Conservation (phyloP, 2,329 filamentous ascomycete genomes). For the Scedosporium apiospermum region DNA sequence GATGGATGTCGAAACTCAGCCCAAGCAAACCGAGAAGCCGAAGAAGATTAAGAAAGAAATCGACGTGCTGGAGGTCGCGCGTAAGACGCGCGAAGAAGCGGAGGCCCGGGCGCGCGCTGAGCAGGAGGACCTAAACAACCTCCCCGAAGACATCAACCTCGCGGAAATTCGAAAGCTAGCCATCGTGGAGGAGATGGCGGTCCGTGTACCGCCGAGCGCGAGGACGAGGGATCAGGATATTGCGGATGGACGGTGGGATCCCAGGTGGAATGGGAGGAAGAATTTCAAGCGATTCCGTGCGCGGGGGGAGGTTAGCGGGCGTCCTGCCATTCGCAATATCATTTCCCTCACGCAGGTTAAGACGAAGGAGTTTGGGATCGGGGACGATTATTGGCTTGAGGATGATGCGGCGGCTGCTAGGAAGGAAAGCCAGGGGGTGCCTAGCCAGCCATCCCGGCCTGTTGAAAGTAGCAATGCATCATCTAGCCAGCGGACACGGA, state of each 20-base stretch:
- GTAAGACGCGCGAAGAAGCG: constrained; percentile 51
- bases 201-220: constrained; percentile 32
- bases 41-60: constrained; percentile 50
- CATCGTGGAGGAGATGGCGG: constrained; percentile 66
- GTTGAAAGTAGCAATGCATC: constrained; percentile 10
- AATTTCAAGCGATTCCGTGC: constrained; percentile 88
- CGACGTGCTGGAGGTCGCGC: constrained; percentile 59
- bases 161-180: constrained; percentile 64
- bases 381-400: constrained; percentile 68
- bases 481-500: background rate
- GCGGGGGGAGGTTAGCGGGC: constrained; percentile 38
- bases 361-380: constrained; percentile 62
- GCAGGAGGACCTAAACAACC: constrained; percentile 40
- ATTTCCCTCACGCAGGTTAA: constrained; percentile 63
- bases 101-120: constrained; percentile 52
- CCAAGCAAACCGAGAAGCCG: constrained; percentile 20
- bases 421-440: constrained; percentile 10
- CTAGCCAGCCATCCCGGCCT: constrained; percentile 15
- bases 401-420: constrained; percentile 25
- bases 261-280: constrained; percentile 84
- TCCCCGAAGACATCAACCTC: constrained; percentile 58
- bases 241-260: constrained; percentile 62
- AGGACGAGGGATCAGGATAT: constrained; percentile 37
- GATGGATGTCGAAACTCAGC: constrained; percentile 14
- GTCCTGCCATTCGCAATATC: constrained; percentile 44